Percentiles rank a stretch among this genome's conserved stretches.
Evolutionary conservation across 305 asterid species (phyloP).

Genomic region (Fraxinus nigra): DNA sequence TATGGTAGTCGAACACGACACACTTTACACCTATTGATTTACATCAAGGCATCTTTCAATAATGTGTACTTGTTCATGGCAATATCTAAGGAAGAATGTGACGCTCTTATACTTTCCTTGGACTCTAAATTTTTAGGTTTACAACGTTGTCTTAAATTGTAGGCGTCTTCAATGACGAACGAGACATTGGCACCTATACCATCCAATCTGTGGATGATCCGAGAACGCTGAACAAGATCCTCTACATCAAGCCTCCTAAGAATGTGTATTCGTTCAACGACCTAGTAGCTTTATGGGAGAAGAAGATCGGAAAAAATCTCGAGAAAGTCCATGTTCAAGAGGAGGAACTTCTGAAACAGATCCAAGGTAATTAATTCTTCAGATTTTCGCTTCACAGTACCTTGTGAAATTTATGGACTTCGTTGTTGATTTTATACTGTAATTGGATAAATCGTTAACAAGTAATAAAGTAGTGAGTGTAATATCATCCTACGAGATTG

Average conservation of each 20-base stretch:
- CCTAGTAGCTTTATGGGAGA: constrained; percentile 33
- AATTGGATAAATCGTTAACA: too few species aligned
- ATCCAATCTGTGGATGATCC: constrained; percentile 33
- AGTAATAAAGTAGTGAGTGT: background rate
- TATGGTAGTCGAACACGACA: background rate
- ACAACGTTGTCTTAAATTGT: background rate
- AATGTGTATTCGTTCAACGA: constrained; percentile 25
- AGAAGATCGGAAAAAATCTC: constrained; percentile 28
- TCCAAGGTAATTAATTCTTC: constrained; percentile 22
- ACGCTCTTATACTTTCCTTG: background rate
- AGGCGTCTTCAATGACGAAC: constrained; percentile 30
- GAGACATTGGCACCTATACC: constrained; percentile 35
- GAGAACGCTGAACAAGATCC: constrained; percentile 33
- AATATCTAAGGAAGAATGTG: background rate
- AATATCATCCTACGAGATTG: background rate
- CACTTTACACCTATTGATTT: background rate
- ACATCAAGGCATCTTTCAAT: background rate
- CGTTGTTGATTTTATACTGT: too few species aligned
- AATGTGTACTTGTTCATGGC: background rate
- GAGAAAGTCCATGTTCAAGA: constrained; percentile 26
- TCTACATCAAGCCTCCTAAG: constrained; percentile 29
- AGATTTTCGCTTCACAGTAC: background rate
- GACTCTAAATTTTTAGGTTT: background rate
- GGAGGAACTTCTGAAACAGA: constrained; percentile 31
- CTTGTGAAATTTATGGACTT: background rate